phyloP scores from a whole-genome alignment of 2,329 filamentous ascomycete genomes.

The Cordyceps tenuipes region DNA sequence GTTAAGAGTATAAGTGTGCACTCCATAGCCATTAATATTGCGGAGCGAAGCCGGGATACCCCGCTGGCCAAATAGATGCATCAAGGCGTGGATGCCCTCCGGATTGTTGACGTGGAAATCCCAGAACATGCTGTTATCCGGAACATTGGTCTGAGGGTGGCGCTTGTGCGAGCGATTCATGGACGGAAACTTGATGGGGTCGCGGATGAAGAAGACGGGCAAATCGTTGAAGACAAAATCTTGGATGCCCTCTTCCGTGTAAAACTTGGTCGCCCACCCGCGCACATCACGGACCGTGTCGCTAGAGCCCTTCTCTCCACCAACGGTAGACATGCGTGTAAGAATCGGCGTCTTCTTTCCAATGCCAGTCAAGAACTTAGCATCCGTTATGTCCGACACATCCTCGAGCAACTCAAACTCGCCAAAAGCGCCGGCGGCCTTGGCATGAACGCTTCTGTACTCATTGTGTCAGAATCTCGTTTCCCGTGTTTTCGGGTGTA shows the following conservation, averaged over 20 bases:
- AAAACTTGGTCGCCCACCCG: constrained; percentile 41
- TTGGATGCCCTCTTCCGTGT: constrained; percentile 21
- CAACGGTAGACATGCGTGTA: constrained; percentile 58
- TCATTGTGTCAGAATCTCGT: not conserved
- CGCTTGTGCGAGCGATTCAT: constrained; percentile 38
- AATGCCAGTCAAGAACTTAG: constrained; percentile 39
- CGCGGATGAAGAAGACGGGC: constrained; percentile 38
- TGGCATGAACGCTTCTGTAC: constrained; percentile 17
- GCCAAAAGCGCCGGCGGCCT: constrained; percentile 33
- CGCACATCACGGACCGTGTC: constrained; percentile 61
- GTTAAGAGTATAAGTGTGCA: constrained; percentile 40
- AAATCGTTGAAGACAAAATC: constrained; percentile 37
- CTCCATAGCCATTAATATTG: constrained; percentile 37
- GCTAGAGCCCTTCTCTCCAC: constrained; percentile 53
- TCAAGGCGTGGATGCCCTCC: constrained; percentile 41
- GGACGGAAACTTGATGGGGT: constrained; percentile 39
- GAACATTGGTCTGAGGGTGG: constrained; percentile 33
- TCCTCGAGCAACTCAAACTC: constrained; percentile 49
- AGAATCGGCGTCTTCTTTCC: constrained; percentile 39
- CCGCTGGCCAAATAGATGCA: constrained; percentile 43
- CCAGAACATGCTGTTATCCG: constrained; percentile 33
- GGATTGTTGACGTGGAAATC: constrained; percentile 30
- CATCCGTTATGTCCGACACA: constrained; percentile 43
- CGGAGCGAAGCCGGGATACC: constrained; percentile 39
- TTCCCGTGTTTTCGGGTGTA: too few relatives aligned